A percentile compares a stretch with the other conserved stretches of the same genome.
These are phyloP conservation scores for Gilbertella persicaria DNA, from an alignment of 371 early-diverging fungal genomes.

Conservation along the genomic window DNA sequence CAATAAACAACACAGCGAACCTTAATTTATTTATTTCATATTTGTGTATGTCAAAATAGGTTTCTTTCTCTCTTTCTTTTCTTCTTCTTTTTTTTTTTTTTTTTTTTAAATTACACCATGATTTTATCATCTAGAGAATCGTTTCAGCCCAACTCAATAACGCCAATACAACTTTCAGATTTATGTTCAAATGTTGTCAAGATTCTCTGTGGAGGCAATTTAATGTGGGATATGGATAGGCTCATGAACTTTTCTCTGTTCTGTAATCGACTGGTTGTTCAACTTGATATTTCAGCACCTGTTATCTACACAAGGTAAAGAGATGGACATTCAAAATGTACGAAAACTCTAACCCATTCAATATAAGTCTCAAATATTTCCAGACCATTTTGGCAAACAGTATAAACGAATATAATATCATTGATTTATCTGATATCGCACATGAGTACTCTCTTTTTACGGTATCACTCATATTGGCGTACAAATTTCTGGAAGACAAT, in stretches of 20 bases:
- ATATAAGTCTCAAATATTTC: conserved; percentile 35
- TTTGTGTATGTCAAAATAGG: conserved; percentile 9
- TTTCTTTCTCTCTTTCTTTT: conserved; percentile 1
- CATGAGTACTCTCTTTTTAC: conserved; percentile 36
- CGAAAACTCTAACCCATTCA: not conserved
- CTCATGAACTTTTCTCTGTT: conserved; percentile 20
- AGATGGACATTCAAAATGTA: too few relatives aligned
- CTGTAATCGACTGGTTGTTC: conserved; percentile 16
- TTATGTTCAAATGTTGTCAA: conserved; percentile 13
- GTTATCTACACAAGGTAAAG: conserved; percentile 39
- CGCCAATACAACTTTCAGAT: conserved; percentile 15
- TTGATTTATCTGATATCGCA: conserved; percentile 22
- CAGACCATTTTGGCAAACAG: conserved; percentile 23
- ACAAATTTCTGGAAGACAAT: conserved; percentile 40
- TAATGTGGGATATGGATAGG: conserved; percentile 20
- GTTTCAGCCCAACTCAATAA: not conserved
- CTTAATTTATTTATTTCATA: conserved; percentile 1
- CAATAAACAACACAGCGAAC: not conserved
- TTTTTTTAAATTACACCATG: not conserved
- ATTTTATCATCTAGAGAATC: conserved; percentile 2
- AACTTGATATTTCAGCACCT: conserved; percentile 16
- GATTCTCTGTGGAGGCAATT: conserved; percentile 10
- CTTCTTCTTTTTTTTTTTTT: not conserved
- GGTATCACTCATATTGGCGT: conserved; percentile 34
- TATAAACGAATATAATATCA: conserved; percentile 14